phyloP scores from a whole-genome alignment of 495 filamentous ascomycete genomes.

The Penicillium pulvis region DNA sequence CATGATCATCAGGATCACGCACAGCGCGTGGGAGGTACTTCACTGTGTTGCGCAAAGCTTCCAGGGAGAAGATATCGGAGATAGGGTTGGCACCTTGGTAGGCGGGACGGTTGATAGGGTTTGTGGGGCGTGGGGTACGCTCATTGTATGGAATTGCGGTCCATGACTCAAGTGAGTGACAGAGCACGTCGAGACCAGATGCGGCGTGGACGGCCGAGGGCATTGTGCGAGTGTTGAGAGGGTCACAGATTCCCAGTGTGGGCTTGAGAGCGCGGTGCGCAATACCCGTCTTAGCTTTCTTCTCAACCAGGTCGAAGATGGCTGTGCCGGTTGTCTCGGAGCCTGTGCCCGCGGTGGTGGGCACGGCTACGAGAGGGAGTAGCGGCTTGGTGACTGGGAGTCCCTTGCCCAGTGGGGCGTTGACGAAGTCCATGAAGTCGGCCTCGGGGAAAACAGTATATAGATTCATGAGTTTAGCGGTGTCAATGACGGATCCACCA shows the following conservation, averaged over 20 bases:
- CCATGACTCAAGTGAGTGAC: slow-evolving; percentile 91
- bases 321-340: slow-evolving; percentile 96
- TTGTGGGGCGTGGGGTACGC: slow-evolving; percentile 78
- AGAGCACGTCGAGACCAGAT: slow-evolving; percentile 91
- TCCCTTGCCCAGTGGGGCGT: slow-evolving; percentile 89
- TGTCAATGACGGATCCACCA: slow-evolving; percentile 88
- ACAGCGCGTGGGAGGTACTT: slow-evolving; percentile 90
- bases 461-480: slow-evolving; percentile 97
- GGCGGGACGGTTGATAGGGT: slow-evolving; percentile 87
- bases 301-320: slow-evolving; percentile 91
- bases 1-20: slow-evolving; percentile 82
- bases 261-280: slow-evolving; percentile 94
- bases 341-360: slow-evolving; percentile 93
- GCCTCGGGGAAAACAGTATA: slow-evolving; percentile 86
- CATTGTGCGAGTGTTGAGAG: slow-evolving; percentile 93
- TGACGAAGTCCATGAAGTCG: slow-evolving; percentile 95
- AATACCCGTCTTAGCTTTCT: slow-evolving; percentile 90
- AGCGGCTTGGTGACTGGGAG: slow-evolving; percentile 78
- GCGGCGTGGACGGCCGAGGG: slow-evolving; percentile 85
- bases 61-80: slow-evolving; percentile 90
- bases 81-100: slow-evolving; percentile 99
- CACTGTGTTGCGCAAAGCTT: slow-evolving; percentile 75
- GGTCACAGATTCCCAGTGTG: slow-evolving; percentile 94
- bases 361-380: slow-evolving; percentile 84
- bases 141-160: slow-evolving; percentile 93